Evolutionary conservation across 2,329 filamentous ascomycete species (phyloP).

Genomic region (Paraphaeosphaeria minitans): DNA sequence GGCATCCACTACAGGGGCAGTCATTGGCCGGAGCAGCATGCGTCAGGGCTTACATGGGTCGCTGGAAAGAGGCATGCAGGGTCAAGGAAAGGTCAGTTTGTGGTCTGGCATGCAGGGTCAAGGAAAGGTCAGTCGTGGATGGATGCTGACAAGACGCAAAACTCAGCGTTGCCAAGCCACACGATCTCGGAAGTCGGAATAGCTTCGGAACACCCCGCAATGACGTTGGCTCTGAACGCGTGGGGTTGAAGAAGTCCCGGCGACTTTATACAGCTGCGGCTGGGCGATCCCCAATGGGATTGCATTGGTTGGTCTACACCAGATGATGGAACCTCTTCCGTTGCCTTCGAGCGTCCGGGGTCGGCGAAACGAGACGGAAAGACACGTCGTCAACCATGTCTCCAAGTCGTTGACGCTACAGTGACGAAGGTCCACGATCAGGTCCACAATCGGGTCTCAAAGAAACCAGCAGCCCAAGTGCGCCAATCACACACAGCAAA

Average conservation of each 20-base stretch:
- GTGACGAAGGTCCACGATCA: slow-evolving; percentile 26
- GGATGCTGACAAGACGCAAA: background rate
- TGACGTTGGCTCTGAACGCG: background rate
- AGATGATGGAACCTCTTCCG: background rate
- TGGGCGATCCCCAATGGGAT: background rate
- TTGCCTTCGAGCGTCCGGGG: background rate
- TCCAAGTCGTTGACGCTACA: slow-evolving; percentile 28
- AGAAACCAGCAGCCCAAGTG: slow-evolving; percentile 11
- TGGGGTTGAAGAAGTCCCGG: background rate
- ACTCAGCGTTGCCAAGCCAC: background rate
- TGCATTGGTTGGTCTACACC: background rate
- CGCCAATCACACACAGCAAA: slow-evolving; percentile 29
- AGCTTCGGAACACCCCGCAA: background rate
- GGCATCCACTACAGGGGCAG: background rate
- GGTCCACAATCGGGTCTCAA: slow-evolving; percentile 11
- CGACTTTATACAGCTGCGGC: background rate
- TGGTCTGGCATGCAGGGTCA: background rate
- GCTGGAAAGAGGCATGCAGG: background rate
- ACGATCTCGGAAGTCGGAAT: background rate
- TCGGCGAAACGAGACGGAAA: background rate
- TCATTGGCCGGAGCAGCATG: background rate
- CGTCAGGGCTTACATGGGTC: background rate
- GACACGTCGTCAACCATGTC: slow-evolving; percentile 11
- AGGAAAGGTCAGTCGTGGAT: background rate
- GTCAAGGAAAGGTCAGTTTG: background rate